Base-by-base conservation (phyloP, 352 stramenopile genomes). In the Phytophthora uliginosa region DNA sequence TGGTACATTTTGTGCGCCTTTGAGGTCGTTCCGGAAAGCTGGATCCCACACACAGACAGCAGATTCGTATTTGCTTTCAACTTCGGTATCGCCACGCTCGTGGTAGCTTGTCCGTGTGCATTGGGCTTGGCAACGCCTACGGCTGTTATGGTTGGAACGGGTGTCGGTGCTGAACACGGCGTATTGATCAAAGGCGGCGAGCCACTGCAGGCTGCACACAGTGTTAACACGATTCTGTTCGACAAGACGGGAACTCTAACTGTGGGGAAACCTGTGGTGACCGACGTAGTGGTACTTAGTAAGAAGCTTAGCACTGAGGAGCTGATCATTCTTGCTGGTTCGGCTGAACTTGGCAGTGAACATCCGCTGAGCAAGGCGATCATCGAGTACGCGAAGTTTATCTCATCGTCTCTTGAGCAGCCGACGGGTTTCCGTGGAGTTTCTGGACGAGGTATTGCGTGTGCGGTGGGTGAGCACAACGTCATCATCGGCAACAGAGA, bases 211-310 rank as follows among this genome's bases (percentile, higher is more conserved):
- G 82, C 87, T n/a, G 92, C 93, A 12, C 90, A 98, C 71, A 96
- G 95, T 60, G 87, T 99, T 47, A 93, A 98, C 63, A 95, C 93
- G 40, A 96, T 99, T 59, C 76, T 99, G 24, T 99, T 99, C 77
- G 98, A 99, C 84, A 99, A 99, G 85, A 99, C 98, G 0, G 98
- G 98, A 3, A 99, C 98, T n/a, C 74, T 99, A 13, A 99, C 97
- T 1, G 86, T 94, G 18, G 97, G 97, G 8, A 86, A 95, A 51
- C 97, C 97, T 7, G 82, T 88, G 8, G 92, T 98, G 52, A 94
- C 86, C 45, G 83, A 97, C 64, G 85, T 97, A 38, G 81, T 97
- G 17, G 84, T 97, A 28, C 76, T 95, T 55, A 93, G 61, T 54
- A 94, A 88, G 68, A 88, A 86, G 50, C 57, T 92, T 38, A 87